These are phyloP conservation scores for Lentinula raphanica DNA, from an alignment of 768 basidiomycete species.

Conservation along the genomic window DNA sequence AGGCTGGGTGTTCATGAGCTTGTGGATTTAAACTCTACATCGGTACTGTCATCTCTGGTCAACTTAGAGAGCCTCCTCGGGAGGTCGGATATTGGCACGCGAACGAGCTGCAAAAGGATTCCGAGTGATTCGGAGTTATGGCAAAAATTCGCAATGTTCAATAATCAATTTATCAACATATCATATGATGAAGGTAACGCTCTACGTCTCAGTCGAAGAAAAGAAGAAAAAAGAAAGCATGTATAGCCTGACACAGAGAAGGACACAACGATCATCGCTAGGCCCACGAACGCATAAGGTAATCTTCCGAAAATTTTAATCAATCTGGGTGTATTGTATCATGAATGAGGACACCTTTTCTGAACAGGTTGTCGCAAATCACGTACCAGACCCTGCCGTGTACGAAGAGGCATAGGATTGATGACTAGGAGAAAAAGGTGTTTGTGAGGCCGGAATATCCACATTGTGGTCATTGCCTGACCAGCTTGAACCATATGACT, in stretches of 20 bases:
- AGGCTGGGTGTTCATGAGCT: neutral
- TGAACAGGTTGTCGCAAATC: neutral
- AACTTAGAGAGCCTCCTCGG: too few relatives aligned
- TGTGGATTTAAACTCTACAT: neutral
- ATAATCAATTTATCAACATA: neutral
- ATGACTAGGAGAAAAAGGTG: neutral
- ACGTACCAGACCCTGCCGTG: neutral
- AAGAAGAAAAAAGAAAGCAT: neutral
- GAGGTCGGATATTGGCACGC: neutral
- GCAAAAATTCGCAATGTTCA: too few relatives aligned
- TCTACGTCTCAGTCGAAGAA: neutral
- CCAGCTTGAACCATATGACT: constrained; percentile 39
- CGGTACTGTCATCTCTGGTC: too few relatives aligned
- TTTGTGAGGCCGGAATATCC: neutral
- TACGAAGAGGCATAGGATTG: constrained; percentile 2
- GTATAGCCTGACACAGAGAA: too few relatives aligned
- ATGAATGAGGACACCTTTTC: neutral
- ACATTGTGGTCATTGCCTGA: constrained; percentile 2
- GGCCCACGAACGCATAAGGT: too few relatives aligned
- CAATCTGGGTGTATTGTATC: neutral
- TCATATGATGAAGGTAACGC: neutral
- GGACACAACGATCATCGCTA: too few relatives aligned
- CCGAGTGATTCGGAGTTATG: neutral
- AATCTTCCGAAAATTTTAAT: too few relatives aligned
- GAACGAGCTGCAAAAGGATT: neutral